Percentiles rank a stretch among this genome's conserved stretches.
Evolutionary conservation across 176 grass and related monocot genomes (phyloP).

Genomic region (Carex littledalei): DNA sequence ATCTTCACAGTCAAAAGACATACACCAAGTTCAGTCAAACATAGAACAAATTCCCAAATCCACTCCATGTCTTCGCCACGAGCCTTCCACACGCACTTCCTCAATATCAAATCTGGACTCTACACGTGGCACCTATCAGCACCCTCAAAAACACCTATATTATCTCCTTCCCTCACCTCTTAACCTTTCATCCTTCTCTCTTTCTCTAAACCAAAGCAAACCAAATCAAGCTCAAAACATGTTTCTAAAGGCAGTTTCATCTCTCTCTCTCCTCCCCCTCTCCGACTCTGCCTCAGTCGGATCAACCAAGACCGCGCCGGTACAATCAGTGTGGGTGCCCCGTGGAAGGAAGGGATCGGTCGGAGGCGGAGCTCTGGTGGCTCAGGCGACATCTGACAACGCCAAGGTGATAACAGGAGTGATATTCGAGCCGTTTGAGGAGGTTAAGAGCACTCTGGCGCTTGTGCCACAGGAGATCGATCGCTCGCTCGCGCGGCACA

Average conservation of each 20-base stretch:
- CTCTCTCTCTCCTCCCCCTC: slow-evolving; percentile 12
- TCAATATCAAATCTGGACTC: neutral
- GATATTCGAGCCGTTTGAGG: slow-evolving; percentile 73
- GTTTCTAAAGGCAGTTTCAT: slow-evolving; percentile 20
- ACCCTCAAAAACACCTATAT: slow-evolving; percentile 21
- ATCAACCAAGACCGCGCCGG: neutral
- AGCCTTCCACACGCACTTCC: slow-evolving; percentile 39
- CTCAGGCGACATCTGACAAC: slow-evolving; percentile 22
- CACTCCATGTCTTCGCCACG: slow-evolving; percentile 18
- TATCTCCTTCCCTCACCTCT: slow-evolving; percentile 22
- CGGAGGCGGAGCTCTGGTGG: neutral
- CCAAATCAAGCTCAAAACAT: neutral
- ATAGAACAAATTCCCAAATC: neutral
- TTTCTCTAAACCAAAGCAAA: neutral
- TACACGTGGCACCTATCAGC: slow-evolving; percentile 30
- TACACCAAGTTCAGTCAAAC: neutral
- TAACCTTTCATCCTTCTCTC: neutral
- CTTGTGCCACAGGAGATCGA: slow-evolving; percentile 55
- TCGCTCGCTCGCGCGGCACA: slow-evolving; percentile 57
- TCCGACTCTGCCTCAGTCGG: slow-evolving; percentile 2
- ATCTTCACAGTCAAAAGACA: neutral
- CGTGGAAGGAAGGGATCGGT: slow-evolving; percentile 1
- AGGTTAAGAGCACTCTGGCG: slow-evolving; percentile 53
- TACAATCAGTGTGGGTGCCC: neutral
- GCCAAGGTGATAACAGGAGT: slow-evolving; percentile 51